A percentile compares a stretch with the other conserved stretches of the same genome.
Evolutionary conservation across 345 rosid genomes (phyloP).

Genomic region (Eutrema japonicum): DNA sequence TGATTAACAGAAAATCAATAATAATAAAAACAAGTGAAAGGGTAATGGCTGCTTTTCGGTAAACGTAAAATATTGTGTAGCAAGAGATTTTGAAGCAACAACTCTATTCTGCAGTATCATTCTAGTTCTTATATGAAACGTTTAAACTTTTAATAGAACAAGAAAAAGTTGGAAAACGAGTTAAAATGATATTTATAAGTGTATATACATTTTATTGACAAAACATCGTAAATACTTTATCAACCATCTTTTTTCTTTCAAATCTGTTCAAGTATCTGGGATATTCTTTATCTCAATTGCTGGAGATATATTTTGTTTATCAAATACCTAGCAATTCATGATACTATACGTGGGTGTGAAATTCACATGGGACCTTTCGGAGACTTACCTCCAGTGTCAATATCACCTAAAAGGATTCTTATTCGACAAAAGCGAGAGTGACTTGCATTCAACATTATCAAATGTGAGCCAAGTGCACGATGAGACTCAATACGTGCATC

Average conservation of each 20-base stretch:
- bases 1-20: conserved; percentile 16
- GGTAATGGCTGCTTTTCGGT: conserved; percentile 21
- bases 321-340: not conserved
- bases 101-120: conserved; percentile 11
- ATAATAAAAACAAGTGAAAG: not conserved
- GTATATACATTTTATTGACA: not conserved
- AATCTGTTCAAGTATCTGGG: not conserved
- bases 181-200: not conserved
- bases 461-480: not conserved
- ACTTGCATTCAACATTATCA: not conserved
- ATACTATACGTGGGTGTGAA: not conserved
- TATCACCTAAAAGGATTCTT: not conserved
- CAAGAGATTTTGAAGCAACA: conserved; percentile 13
- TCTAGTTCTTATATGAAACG: not conserved
- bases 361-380: not conserved
- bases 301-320: not conserved
- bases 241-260: not conserved
- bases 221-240: not conserved
- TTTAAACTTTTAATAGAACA: not conserved
- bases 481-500: not conserved
- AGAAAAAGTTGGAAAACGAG: not conserved
- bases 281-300: not conserved
- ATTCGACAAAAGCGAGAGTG: not conserved
- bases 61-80: not conserved
- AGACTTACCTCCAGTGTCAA: not conserved